Conservation (phyloP, 2,329 filamentous ascomycete species). For the Verticillium klebahnii region DNA sequence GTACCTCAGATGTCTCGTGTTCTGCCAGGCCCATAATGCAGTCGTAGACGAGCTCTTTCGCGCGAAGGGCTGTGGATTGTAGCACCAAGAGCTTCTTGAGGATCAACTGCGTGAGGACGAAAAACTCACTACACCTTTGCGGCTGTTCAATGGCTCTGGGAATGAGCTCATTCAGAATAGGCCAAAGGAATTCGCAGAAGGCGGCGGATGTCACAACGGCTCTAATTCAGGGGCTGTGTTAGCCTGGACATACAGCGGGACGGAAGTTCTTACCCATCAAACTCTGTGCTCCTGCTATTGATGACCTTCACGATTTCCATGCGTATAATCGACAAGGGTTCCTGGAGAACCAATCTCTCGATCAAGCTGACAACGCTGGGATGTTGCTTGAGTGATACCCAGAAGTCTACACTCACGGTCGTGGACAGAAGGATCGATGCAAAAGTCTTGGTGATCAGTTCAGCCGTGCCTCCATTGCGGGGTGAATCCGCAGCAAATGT, state of each 20-base stretch:
- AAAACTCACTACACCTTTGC: conserved; percentile 38
- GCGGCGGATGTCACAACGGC: conserved; percentile 25
- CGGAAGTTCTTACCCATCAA: conserved; percentile 9
- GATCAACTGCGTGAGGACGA: conserved; percentile 35
- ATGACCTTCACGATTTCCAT: conserved; percentile 29
- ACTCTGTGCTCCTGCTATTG: conserved; percentile 16
- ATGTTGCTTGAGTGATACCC: conserved; percentile 29
- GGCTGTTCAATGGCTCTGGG: conserved; percentile 26
- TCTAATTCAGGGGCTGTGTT: conserved; percentile 9
- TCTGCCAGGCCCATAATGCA: conserved; percentile 29
- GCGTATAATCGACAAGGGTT: conserved; percentile 29
- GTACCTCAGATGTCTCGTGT: conserved; percentile 36
- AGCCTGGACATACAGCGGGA: conserved; percentile 8
- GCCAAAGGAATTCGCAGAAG: conserved; percentile 45
- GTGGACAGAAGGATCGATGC: conserved; percentile 35
- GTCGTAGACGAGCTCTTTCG: conserved; percentile 17
- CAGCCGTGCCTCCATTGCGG: conserved; percentile 6
- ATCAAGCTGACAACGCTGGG: conserved; percentile 21
- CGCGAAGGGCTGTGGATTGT: conserved; percentile 10
- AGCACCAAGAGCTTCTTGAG: conserved; percentile 26
- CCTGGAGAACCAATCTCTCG: conserved; percentile 29
- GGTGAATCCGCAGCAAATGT: conserved; percentile 9
- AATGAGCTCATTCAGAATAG: conserved; percentile 32
- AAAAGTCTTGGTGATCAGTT: conserved; percentile 25
- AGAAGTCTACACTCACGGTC: conserved; percentile 30